Base-by-base conservation (phyloP, 2,329 filamentous ascomycete genomes). In the Penicillium sp. region DNA sequence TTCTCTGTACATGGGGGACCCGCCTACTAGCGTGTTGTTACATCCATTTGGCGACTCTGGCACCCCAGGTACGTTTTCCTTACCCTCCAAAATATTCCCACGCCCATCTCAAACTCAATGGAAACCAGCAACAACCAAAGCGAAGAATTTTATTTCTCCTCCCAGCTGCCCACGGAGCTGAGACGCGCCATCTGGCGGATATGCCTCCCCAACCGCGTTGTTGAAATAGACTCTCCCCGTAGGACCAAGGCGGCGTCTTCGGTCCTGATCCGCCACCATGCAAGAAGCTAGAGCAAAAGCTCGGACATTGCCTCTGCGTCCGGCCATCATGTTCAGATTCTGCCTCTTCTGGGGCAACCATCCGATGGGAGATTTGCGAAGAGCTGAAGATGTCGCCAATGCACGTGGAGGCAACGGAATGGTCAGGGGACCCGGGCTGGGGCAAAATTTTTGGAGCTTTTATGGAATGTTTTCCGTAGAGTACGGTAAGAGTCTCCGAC, bases 221-320 rank as follows among this genome's bases (percentile, higher is more conserved):
- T 35, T 33, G 52, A 55, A 25, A 33, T 55, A 45, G 52, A 55
- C 52, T 46, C 33, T 46, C 38, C 52, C 38, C 52, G 16, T 30
- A 7, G 37, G 37, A 22, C 13, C 13, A 40, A 2, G 11, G 22
- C 14, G 51, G 16, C 10, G 4, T 28, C 22, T 14, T 25, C 5
- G 13, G 25, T 19, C 35, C 37, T 30, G 1, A 19, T 33, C 52
- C 25, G 16, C 38, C 52, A 35, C 52, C 26, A 55, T 16, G 4
- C 16, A 30, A 7, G 26, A 30, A 19, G 22, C n/a, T 13, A 40
- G 13, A 16, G 38, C 52, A 26, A 30, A 43, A 14, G 19, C n/a
- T 40, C 35, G 7, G 37, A 33, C 6, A n/a, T 35, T 46, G 14
- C 26, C 52, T 43, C n/a, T 46, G 38, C 6, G 28, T n/a, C 52